Evolutionary conservation across 208 protist genomes (phyloP), one percentile per base, ranked within the genome.

Genomic region (Leishmania mexicana): DNA sequence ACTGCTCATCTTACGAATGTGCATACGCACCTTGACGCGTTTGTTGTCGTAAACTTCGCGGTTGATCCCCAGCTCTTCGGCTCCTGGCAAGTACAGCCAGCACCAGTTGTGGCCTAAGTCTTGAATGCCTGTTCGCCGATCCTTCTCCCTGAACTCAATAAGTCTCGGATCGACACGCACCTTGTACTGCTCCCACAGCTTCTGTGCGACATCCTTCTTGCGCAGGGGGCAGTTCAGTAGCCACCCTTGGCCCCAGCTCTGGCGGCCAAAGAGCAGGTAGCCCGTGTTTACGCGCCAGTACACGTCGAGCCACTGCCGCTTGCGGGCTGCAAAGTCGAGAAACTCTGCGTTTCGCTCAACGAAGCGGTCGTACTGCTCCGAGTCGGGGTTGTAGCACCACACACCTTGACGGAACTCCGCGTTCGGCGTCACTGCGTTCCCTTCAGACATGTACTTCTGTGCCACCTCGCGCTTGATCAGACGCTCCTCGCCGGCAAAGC

Each of bases 251-350:
- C 95, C 95, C 93, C 94, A 98, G 57, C 94, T 96, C 79, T 96
- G 93, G 4, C 95, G 91, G 0, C 93, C 94, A 78, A 97, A 96
- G 54, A 98, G 85, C 47, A 98, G 87, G 83, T 98, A 98, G 54
- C 95, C 95, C 1, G 95, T 98, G 86, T 98, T 98, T 40, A 98
- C 95, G 60, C 95, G 93, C 94, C 95, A 98, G 88, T 98, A 98
- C 38, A 98, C 93, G 78, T 98, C 95, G 15, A 98, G 87, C 94
- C 95, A 98, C 87, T 98, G 95, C 74, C 95, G 90, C 87, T 98
- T 98, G 65, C 95, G 92, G 1, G 95, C 89, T 45, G 94, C 94
- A 76, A 98, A 98, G 83, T 98, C 95, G 60, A 98, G 92, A 75
- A 98, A 98, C 17, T 97, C 92, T 15, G 92, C 82, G 86, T 88